Evolutionary conservation across 495 filamentous ascomycete genomes (phyloP).

Genomic region (Penicillium samsonianum): DNA sequence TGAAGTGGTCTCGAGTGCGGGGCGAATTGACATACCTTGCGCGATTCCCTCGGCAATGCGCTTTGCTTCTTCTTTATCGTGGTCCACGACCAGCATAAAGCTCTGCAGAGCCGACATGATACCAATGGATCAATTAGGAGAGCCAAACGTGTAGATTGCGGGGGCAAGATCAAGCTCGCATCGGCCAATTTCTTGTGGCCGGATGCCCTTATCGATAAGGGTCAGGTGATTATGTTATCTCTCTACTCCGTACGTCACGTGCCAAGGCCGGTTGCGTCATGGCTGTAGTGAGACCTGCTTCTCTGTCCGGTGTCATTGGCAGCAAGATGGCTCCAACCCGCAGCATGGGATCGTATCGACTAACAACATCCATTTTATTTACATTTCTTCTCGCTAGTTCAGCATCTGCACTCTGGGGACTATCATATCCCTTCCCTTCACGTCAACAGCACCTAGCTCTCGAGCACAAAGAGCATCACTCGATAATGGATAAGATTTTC

Average conservation of each 20-base stretch:
- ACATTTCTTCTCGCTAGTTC: constrained; percentile 14
- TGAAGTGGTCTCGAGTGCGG: constrained; percentile 21
- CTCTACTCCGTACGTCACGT: constrained; percentile 27
- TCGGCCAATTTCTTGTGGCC: constrained; percentile 27
- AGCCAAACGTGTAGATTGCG: constrained; percentile 16
- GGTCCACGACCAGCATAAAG: constrained; percentile 66
- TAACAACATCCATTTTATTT: constrained; percentile 18
- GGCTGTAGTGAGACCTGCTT: constrained; percentile 14
- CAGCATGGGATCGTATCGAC: constrained; percentile 22
- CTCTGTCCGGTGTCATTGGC: constrained; percentile 2
- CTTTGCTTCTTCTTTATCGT: constrained; percentile 60
- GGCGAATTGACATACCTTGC: constrained; percentile 44
- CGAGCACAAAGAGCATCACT: constrained; percentile 28
- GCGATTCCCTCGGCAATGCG: constrained; percentile 60
- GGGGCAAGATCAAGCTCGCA: constrained; percentile 14
- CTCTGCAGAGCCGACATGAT: constrained; percentile 64
- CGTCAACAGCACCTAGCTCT: constrained; percentile 18
- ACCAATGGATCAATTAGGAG: constrained; percentile 24
- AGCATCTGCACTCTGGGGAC: constrained; percentile 20
- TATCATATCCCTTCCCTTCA: constrained; percentile 10
- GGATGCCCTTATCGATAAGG: constrained; percentile 30
- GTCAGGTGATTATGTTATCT: constrained; percentile 22
- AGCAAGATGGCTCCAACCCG: constrained; percentile 5
- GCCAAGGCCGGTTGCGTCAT: constrained; percentile 27
- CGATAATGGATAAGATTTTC: constrained; percentile 34